Evolutionary conservation across 495 filamentous ascomycete genomes (phyloP), one percentile per base, ranked within the genome.

Genomic region (Aspergillus baeticus): DNA sequence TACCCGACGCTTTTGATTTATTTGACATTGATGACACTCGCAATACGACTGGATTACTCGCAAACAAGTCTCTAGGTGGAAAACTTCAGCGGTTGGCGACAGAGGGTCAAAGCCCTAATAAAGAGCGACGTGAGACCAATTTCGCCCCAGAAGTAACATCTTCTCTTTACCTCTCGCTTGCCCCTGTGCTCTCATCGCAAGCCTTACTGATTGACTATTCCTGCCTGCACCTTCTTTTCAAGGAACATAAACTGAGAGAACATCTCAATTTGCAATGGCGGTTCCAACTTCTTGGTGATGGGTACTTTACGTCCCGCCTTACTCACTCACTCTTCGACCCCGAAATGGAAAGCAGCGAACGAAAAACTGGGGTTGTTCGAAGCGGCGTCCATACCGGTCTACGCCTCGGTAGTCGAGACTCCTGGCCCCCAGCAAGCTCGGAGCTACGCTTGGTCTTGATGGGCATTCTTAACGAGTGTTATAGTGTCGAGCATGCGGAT

Each of bases 401-500:
- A 35, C 86, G 89, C 10, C 70, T 97, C 1, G 89, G 87, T 7
- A 84, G 77, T 15, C 80, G 90, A 54, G 83, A 88, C 43, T 89
- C 79, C 22, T 97, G 93, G 94, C 93, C 93, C 21, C 93, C 94
- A 7, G 91, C 91, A 31, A 94, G 89, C 68, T 96, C 91, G 5
- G 94, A 98, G 63, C 75, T 98, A 26, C 84, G 91, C 1, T 77
- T 97, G 2, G 90, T 90, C 13, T 77, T 98, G 36, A 96, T 92
- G 79, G 93, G 91, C 0, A 79, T 97, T 11, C 77, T 98, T 11
- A 82, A 81, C 2, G 93, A 96, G 56, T 87, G 84, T 56, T 90
- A 90, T 56, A 63, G 72, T 65, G 57, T 68, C 44, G 48, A 60
- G 23, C 54, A 62, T 8, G 43, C 57, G 1, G 63, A 66, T 1